Evolutionary conservation across 352 stramenopile genomes (phyloP), one percentile per base, ranked within the genome.

Genomic region (Phytophthora macrochlamydospora): DNA sequence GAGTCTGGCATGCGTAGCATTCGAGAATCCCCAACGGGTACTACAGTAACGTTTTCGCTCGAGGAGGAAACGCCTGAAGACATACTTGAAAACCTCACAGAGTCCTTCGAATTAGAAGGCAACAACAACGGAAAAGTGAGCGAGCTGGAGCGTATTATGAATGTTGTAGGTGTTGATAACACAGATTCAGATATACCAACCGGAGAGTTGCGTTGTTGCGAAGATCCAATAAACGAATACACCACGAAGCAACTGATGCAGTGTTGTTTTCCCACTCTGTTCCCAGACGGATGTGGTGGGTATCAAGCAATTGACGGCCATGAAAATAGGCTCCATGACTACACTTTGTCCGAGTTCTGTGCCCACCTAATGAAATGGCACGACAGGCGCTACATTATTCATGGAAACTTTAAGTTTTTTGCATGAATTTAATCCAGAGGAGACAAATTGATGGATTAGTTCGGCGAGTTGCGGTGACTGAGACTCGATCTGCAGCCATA

Each of bases 361-460:
- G 12, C 40, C 1, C 59, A 61, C 43, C 12, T 72, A 13, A 67
- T 72, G 57, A 51, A 51, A 32, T 51, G 45, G 45, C 45, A 51
- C 28, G 45, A 51, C 28, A 31, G 45, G 5, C 45, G 45, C 5
- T 51, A 37, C 13, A 14, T 51, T 7, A 35, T 51, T 32, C 45
- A 51, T 13, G 18, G 45, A 4, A 68, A 50, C 1, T 72, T 72
- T 55, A 72, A 72, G 28, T 67, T 72, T 5, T 64, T 29, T 72
- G 57, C 14, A 30, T 73, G 42, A 65, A 73, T 12, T 13, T 73
- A 7, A 65, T 73, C 28, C 65, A 73, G 40, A 8, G 65, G 0
- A 42, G 65, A 4, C 59, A 73, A 42, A 43, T 73, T 14, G 59
- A 65, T 14, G 65, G 59, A 2, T 12, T 71, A 2, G 54, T 54